Evolutionary conservation across 2,329 filamentous ascomycete species (phyloP).

Genomic region (Aureobasidium sp.): DNA sequence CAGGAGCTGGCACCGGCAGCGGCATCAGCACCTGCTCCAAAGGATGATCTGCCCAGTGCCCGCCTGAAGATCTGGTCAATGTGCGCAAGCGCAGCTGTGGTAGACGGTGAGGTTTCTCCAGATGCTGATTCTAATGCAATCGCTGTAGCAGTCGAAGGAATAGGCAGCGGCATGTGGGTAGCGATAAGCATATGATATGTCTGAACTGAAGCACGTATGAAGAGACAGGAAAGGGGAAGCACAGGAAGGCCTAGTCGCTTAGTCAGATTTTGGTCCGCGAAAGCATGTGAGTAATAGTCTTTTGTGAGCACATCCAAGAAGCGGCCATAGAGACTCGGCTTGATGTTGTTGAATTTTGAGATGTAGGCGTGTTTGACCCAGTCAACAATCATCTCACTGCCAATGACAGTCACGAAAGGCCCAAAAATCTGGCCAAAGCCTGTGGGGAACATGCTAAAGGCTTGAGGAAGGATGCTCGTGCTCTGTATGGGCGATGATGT

Average conservation of each 20-base stretch:
- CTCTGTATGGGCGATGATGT: slow-evolving; percentile 53
- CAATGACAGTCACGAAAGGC: slow-evolving; percentile 87
- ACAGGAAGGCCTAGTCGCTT: slow-evolving; percentile 84
- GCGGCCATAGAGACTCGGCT: slow-evolving; percentile 78
- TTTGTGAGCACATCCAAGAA: slow-evolving; percentile 93
- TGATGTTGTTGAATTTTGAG: slow-evolving; percentile 96
- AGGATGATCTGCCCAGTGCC: slow-evolving; percentile 67
- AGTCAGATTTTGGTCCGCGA: slow-evolving; percentile 82
- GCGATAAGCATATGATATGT: slow-evolving; percentile 98
- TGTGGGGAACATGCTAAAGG: slow-evolving; percentile 81
- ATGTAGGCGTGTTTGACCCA: slow-evolving; percentile 97
- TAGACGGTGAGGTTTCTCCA: slow-evolving; percentile 54
- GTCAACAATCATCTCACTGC: slow-evolving; percentile 94
- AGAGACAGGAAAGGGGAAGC: slow-evolving; percentile 86
- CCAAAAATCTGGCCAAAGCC: slow-evolving; percentile 69
- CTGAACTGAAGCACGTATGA: slow-evolving; percentile 88
- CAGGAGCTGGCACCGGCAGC: slow-evolving; percentile 27
- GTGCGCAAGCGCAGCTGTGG: slow-evolving; percentile 69
- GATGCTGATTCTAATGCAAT: slow-evolving; percentile 44
- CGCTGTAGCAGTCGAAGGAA: slow-evolving; percentile 41
- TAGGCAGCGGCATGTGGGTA: slow-evolving; percentile 70
- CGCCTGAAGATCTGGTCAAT: slow-evolving; percentile 72
- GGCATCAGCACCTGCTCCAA: slow-evolving; percentile 41
- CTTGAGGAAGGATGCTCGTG: slow-evolving; percentile 74
- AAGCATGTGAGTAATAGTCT: slow-evolving; percentile 96